Base-by-base conservation (phyloP, 164 flowering plant genomes). In the Amborella trichopoda region DNA sequence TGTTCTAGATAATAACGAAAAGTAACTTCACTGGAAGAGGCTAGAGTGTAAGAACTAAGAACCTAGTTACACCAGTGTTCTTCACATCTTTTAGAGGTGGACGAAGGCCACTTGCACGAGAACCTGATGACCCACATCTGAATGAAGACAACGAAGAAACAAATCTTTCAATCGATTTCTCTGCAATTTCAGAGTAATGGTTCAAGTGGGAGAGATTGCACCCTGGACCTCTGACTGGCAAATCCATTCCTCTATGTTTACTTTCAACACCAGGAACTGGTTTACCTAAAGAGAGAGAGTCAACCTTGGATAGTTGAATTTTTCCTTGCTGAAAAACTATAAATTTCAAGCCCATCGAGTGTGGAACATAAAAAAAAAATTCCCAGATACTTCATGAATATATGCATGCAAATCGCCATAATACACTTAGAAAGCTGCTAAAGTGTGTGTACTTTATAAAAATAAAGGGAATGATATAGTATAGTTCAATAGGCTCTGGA, bases 21-120 rank as follows among this genome's bases (percentile, higher is more conserved):
- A 38, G n/a, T 23, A 26, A 25, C 23, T 23, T 17, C 14, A 9
- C 23, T 11, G 18, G 18, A 26, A 26, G 30, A 30, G 17, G 22
- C 5, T 18, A 28, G 13, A 46, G 21, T 8, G 44, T 21, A 2
- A 28, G 48, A 34, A n/a, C 36, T 21, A 13, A 34, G 59, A 67
- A 83, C 91, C 85, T 70, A 17, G 54, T 66, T 9, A 33, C 40
- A 48, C 48, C 25, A 37, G 72, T 77, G 67, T 78, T 83, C 19
- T 50, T 60, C 4, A 82, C 72, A 52, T 86, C 96, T 68, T 69
- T 87, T 14, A 91, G 60, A 55, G 99, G 99, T 21, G 99, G 82
- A 43, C 96, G 90, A 22, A 91, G 90, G 44, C 99, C 99, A 62
- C 96, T 87, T 34, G 93, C 96, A 52, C 96, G 99, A 56, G 96